Evolutionary conservation across 192 early-diverging fungal species (phyloP).

Genomic region (Coemansia sp.): DNA sequence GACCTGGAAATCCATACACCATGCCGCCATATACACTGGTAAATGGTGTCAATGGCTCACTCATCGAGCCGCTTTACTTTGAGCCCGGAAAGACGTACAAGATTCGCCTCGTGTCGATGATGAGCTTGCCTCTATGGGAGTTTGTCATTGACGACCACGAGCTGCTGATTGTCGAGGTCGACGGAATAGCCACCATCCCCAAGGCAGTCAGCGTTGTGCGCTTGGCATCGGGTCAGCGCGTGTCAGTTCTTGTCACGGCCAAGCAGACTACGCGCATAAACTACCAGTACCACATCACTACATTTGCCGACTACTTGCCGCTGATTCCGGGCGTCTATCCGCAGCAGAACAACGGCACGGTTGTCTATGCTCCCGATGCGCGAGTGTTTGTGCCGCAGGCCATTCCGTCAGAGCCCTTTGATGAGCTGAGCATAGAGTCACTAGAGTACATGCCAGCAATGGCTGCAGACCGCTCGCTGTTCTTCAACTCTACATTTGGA

Average conservation of each 20-base stretch:
- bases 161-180: conserved; percentile 73
- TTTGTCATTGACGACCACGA: conserved; percentile 76
- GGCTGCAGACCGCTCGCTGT: conserved; percentile 48
- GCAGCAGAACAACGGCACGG: conserved; percentile 51
- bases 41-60: conserved; percentile 50
- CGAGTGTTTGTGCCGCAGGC: conserved; percentile 3
- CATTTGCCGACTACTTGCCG: conserved; percentile 69
- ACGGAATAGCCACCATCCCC: conserved; percentile 64
- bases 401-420: conserved; percentile 27
- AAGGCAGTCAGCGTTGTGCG: conserved; percentile 55
- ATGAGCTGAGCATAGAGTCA: conserved; percentile 55
- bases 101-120: conserved; percentile 75
- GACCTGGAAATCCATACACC: conserved; percentile 12
- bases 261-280: conserved; percentile 56
- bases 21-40: conserved; percentile 59
- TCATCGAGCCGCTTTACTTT: conserved; percentile 57
- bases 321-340: conserved; percentile 52
- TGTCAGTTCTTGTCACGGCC: conserved; percentile 75
- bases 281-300: conserved; percentile 69
- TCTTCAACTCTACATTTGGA: conserved; percentile 59
- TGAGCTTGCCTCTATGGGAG: conserved; percentile 64
- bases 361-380: conserved; percentile 44
- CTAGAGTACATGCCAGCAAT: conserved; percentile 48
- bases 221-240: conserved; percentile 70
- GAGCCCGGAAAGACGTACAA: conserved; percentile 75